A percentile compares a stretch with the other conserved stretches of the same genome.
phyloP scores from a whole-genome alignment of 75 land plant genomes.

The Pinus albicaulis region DNA sequence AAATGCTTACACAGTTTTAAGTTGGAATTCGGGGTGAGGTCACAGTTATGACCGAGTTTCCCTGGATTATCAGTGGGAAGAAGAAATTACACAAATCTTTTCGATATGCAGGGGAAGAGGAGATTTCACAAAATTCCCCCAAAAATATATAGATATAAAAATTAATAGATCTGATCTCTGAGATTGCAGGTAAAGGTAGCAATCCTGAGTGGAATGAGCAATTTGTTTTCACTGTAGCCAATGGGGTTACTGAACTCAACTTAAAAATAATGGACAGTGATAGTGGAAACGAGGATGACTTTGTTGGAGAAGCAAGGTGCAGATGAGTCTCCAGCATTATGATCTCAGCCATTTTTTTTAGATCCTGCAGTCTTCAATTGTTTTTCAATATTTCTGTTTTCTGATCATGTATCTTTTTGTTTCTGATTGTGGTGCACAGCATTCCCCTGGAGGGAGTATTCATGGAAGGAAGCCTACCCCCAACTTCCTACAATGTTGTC shows the following conservation, averaged over 20 bases:
- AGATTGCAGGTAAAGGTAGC: conserved; percentile 53
- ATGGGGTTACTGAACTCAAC: conserved; percentile 32
- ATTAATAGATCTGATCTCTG: not conserved
- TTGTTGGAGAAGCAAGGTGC: conserved; percentile 63
- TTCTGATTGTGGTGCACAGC: conserved; percentile 18
- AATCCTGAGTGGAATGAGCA: conserved; percentile 81
- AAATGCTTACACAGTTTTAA: too few species aligned
- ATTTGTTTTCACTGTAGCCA: conserved; percentile 53
- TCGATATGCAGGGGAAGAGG: too few species aligned
- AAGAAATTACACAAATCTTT: too few species aligned
- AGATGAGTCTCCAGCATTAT: not conserved
- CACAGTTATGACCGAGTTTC: too few species aligned
- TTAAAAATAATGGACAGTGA: conserved; percentile 74
- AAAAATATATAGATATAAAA: too few species aligned
- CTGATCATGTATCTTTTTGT: not conserved
- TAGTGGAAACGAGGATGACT: conserved; percentile 44
- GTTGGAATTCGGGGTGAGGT: too few species aligned
- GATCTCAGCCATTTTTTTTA: too few species aligned
- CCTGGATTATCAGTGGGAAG: too few species aligned
- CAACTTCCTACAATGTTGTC: conserved; percentile 51
- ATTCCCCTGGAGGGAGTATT: conserved; percentile 43
- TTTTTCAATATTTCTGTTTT: not conserved
- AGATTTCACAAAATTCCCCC: too few species aligned
- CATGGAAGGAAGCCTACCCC: conserved; percentile 29
- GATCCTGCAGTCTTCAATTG: not conserved